These are phyloP conservation scores for Tetrapisispora phaffii DNA, from an alignment of 805 yeast species.

Conservation along the genomic window DNA sequence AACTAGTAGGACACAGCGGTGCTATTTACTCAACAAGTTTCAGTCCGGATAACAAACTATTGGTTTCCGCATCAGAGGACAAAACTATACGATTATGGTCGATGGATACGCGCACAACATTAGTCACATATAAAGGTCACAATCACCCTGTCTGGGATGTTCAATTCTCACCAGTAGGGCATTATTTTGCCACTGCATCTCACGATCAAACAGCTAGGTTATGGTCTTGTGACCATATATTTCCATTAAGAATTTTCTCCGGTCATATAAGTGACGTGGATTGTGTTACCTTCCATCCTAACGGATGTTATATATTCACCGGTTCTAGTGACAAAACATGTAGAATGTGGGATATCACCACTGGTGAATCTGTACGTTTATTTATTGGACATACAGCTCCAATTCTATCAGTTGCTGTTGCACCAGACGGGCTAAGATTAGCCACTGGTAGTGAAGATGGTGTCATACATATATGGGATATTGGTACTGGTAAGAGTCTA, in stretches of 20 bases:
- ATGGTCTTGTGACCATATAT: conserved; percentile 97
- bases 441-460: conserved; percentile 94
- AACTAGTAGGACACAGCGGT: conserved; percentile 84
- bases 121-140: conserved; percentile 94
- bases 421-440: conserved; percentile 95
- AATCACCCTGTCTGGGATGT: conserved; percentile 98
- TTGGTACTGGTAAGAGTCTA: conserved; percentile 78
- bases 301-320: conserved; percentile 86
- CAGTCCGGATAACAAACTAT: conserved; percentile 77
- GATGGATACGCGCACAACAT: conserved; percentile 74
- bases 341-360: conserved; percentile 94
- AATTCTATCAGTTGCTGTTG: conserved; percentile 71
- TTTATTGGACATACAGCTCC: conserved; percentile 92
- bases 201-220: conserved; percentile 95
- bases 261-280: conserved; percentile 97
- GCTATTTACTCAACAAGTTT: conserved; percentile 86
- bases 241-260: conserved; percentile 90
- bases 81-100: conserved; percentile 92
- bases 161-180: conserved; percentile 87
- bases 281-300: conserved; percentile 90
- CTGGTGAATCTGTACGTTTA: conserved; percentile 82
- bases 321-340: conserved; percentile 94
- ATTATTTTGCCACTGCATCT: conserved; percentile 95
- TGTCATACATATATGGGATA: conserved; percentile 84
- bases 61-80: conserved; percentile 82